phyloP scores from a whole-genome alignment of 2,329 filamentous ascomycete species.

The Botrytis pseudocinerea region DNA sequence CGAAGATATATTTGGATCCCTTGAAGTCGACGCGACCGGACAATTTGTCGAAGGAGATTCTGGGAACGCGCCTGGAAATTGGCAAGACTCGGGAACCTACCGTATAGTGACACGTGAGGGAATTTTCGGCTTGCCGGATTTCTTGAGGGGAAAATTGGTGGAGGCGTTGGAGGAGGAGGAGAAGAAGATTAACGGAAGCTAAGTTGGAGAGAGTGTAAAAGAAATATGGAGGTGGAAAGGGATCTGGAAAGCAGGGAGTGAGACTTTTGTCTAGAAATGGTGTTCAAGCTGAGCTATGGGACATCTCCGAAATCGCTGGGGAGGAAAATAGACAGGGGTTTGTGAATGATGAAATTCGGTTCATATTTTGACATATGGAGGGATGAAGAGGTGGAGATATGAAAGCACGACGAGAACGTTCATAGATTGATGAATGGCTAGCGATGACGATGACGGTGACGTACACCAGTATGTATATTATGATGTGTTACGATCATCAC shows the following conservation, averaged over 20 bases:
- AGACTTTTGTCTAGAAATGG: neutral
- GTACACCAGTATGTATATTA: slow-evolving; percentile 3
- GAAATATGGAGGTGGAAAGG: neutral
- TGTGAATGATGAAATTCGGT: neutral
- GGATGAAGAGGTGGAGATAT: neutral
- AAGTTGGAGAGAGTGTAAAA: slow-evolving; percentile 26
- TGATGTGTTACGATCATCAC: slow-evolving; percentile 14
- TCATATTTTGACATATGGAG: neutral
- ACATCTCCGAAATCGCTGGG: neutral
- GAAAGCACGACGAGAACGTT: neutral
- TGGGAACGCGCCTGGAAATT: slow-evolving; percentile 45
- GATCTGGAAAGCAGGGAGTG: too few relatives aligned
- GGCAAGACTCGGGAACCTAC: slow-evolving; percentile 62
- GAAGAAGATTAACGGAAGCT: slow-evolving; percentile 29
- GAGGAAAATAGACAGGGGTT: neutral
- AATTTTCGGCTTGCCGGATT: slow-evolving; percentile 58
- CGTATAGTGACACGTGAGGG: slow-evolving; percentile 65
- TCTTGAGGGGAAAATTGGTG: slow-evolving; percentile 54
- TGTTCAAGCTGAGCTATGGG: neutral
- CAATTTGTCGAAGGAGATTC: slow-evolving; percentile 44
- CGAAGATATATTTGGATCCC: slow-evolving; percentile 68
- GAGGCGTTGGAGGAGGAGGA: slow-evolving; percentile 56
- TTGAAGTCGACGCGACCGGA: slow-evolving; percentile 61
- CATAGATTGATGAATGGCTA: neutral
- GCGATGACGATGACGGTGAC: neutral